Percentiles rank a stretch among this genome's conserved stretches.
These are phyloP conservation scores for Trichosanthes truncata DNA, from an alignment of 306 rosid genomes.

Conservation along the genomic window DNA sequence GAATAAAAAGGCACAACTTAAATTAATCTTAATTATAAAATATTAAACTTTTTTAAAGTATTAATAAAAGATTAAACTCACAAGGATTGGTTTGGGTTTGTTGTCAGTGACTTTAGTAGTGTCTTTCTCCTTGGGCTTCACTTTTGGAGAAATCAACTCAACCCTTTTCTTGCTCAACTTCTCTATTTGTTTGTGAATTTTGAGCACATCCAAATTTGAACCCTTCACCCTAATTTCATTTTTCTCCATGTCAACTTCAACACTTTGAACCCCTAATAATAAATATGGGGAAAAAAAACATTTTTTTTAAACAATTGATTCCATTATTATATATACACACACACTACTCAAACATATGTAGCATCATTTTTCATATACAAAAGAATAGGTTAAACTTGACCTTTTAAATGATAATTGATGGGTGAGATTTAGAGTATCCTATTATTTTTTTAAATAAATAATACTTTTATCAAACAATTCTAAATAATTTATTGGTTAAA, in stretches of 20 bases:
- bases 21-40: neutral
- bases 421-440: neutral
- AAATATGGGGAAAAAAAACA: neutral
- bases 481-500: no score
- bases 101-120: constrained; percentile 11
- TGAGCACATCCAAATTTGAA: constrained; percentile 39
- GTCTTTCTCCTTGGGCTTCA: constrained; percentile 34
- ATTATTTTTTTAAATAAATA: no score
- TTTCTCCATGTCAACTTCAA: constrained; percentile 52
- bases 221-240: constrained; percentile 66
- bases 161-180: constrained; percentile 47
- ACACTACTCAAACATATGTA: neutral
- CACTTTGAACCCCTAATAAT: constrained; percentile 47
- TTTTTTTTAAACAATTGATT: neutral
- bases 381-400: neutral
- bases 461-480: no score
- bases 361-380: neutral
- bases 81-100: constrained; percentile 30
- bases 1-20: neutral
- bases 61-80: constrained; percentile 17
- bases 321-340: neutral
- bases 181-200: constrained; percentile 44
- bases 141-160: constrained; percentile 70
- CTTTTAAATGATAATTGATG: neutral
- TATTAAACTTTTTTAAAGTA: neutral